Base-by-base conservation (phyloP, 495 filamentous ascomycete species). In the Elaphomyces granulatus region DNA sequence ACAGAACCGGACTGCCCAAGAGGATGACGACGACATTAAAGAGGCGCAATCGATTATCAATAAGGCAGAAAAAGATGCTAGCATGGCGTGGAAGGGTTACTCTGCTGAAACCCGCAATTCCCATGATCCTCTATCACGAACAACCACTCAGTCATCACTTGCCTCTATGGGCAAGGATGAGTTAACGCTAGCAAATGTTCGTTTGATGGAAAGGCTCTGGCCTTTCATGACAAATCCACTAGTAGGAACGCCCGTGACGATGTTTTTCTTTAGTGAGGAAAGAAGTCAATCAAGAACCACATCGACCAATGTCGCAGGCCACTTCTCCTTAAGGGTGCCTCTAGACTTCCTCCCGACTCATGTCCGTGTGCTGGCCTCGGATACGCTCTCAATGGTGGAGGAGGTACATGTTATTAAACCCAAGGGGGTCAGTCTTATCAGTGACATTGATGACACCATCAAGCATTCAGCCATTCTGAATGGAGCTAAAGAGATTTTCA, bases 381-480 rank as follows among this genome's bases (percentile, higher is more conserved):
- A 94, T 56, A 71, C 78, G 28, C 66, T 99, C 3, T 94, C 87
- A 8, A 76, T 74, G 6, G 80, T 77, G 1, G 78, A 85, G 45
- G 70, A 77, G 10, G 70, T 96, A 26, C 64, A 74, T 30, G 66
- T 94, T 19, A 83, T 81, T 14, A 80, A 92, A 38, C 71, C 81
- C 0, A 64, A 56, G n/a, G 90, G 90, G 16, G 70, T 99, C 45
- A 95, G 87, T 52, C 41, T 99, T 38, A 95, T 99, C 51, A 95
- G 85, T 52, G 90, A 99, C 49, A 87, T 99, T 43, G 90, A 99
- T 52, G 90, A 99, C 57, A 99, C 90, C 0, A 81, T 99, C 43
- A 99, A 99, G 54, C 84, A 86, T 48, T 95, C 92, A 2, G 90
- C 83, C 10, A 90, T 99, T 46, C 66, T 72, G 4, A 71, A 73